Evolutionary conservation across 176 grass and related monocot species (phyloP).

Genomic region (Juncus effusus): DNA sequence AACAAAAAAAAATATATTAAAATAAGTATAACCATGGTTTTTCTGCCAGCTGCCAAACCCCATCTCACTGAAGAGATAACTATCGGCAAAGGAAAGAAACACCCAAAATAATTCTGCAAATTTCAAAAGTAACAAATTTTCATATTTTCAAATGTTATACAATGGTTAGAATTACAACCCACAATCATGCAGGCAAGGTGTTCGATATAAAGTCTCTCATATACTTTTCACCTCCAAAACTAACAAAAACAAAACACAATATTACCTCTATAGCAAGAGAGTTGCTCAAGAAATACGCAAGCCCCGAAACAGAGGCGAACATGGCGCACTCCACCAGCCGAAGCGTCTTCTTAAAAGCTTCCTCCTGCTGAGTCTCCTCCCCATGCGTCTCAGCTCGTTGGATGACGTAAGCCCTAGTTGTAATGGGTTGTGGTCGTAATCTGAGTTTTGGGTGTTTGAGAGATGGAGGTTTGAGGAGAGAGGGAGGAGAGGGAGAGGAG

Average conservation of each 20-base stretch:
- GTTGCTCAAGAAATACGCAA: conserved; percentile 87
- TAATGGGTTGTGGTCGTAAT: background rate
- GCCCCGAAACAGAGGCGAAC: conserved; percentile 79
- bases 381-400: background rate
- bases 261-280: conserved; percentile 73
- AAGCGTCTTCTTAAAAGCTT: conserved; percentile 53
- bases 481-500: background rate
- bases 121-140: background rate
- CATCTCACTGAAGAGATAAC: conserved; percentile 91
- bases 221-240: background rate
- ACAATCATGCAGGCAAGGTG: conserved; percentile 1
- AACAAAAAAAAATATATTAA: conserved; percentile 12
- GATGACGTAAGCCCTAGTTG: conserved; percentile 17
- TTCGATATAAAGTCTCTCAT: conserved; percentile 7
- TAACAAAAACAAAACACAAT: background rate
- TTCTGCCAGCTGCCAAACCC: conserved; percentile 71
- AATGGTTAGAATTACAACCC: no score
- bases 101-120: conserved; percentile 88
- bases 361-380: conserved; percentile 22
- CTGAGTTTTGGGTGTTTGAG: background rate
- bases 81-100: conserved; percentile 88
- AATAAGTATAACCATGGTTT: conserved; percentile 94
- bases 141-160: background rate
- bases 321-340: conserved; percentile 89
- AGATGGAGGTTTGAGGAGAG: background rate